Evolutionary conservation across 139 green algal genomes (phyloP).

Genomic region (Picochlorum sp.): DNA sequence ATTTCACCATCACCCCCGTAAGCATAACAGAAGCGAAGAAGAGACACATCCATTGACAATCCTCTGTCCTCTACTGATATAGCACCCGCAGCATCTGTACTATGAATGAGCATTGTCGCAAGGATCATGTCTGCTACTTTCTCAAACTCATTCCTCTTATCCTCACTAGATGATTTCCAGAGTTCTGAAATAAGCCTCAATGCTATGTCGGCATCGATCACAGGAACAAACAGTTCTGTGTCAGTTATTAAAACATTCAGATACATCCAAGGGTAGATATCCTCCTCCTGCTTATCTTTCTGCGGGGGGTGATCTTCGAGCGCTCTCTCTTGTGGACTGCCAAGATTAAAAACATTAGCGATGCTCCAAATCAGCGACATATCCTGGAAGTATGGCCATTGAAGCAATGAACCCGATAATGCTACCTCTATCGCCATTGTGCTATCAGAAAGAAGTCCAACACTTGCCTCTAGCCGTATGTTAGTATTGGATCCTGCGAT

Average conservation of each 20-base stretch:
- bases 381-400: conserved; percentile 74
- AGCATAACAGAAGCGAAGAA: conserved; percentile 50
- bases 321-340: conserved; percentile 20
- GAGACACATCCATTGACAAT: conserved; percentile 39
- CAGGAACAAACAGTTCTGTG: conserved; percentile 39
- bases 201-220: conserved; percentile 14
- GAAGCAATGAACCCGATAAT: conserved; percentile 40
- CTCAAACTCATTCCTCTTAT: conserved; percentile 29
- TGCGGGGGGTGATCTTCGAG: not conserved
- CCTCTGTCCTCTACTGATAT: conserved; percentile 49
- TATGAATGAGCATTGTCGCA: conserved; percentile 22
- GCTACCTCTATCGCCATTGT: conserved; percentile 52
- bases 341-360: conserved; percentile 51
- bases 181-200: conserved; percentile 14
- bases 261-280: conserved; percentile 57
- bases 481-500: conserved; percentile 12
- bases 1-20: conserved; percentile 54
- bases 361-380: conserved; percentile 48
- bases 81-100: conserved; percentile 7
- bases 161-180: conserved; percentile 10
- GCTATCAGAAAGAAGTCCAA: conserved; percentile 41
- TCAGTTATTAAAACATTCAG: conserved; percentile 64
- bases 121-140: conserved; percentile 38
- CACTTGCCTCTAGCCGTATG: conserved; percentile 25
- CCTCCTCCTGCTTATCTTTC: conserved; percentile 18